Evolutionary conservation across 2,329 filamentous ascomycete genomes (phyloP), one percentile per base, ranked within the genome.

Genomic region (Monilinia fructigena): DNA sequence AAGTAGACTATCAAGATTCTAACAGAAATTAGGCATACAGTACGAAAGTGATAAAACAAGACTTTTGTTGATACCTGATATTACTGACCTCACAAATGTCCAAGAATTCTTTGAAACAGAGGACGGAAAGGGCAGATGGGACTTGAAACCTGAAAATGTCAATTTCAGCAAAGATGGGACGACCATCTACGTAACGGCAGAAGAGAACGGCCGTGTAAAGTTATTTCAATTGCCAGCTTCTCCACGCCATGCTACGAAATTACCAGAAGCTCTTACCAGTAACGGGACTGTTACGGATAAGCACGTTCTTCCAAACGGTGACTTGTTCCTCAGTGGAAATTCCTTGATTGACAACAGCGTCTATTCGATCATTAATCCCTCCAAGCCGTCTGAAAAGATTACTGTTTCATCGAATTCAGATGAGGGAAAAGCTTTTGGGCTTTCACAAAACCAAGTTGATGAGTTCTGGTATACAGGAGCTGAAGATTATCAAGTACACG

Each of bases 31-130:
- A 61, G 58, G 14, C 12, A 82, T 86, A 62, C 86, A 89, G 67
- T 96, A 97, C 75, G 93, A 97, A 77, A 86, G 89, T 20, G 92
- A 97, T 79, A 90, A 90, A 76, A 84, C 89, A 55, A 84, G 87
- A 55, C 79, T 92, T 4, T 78, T 93, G 69, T 78, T 92, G 3
- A 76, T 91, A 8, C 83, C 85, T 1, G 83, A 91, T 71, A 79
- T 91, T 59, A 76, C 76, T 18, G 82, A 87, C 68, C 78, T 87
- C 12, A 80, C 79, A 67, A 83, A 84, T 67, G 83, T 87, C 16
- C 81, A 86, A 69, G 86, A 89, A 72, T 87, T 89, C 68, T 89
- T 85, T 72, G 79, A 83, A 67, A 85, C 85, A 0, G 76, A 82
- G 4, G 86, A 90, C 71, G 86, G 84, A n/a, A 81, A 85, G 68